These are phyloP conservation scores for Lentinula edodes DNA, from an alignment of 768 basidiomycete species.

Conservation along the genomic window DNA sequence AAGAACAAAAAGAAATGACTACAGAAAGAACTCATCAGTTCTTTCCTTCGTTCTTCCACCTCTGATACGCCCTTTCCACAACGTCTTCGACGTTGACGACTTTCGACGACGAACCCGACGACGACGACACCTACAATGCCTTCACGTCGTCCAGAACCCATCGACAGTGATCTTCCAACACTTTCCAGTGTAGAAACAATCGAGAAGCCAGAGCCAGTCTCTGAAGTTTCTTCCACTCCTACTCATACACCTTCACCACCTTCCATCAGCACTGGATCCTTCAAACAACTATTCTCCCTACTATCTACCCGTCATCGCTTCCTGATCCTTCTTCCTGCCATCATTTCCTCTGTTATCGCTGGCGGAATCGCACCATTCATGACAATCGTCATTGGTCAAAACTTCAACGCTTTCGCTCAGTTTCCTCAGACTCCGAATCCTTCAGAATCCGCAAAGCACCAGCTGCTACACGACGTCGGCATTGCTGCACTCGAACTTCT, in stretches of 20 bases:
- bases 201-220: conserved; percentile 4
- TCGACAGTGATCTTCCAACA: neutral
- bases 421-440: conserved; percentile 28
- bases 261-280: neutral
- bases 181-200: conserved; percentile 2
- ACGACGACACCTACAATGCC: neutral
- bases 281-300: conserved; percentile 52
- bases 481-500: conserved; percentile 61
- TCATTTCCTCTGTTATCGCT: conserved; percentile 54
- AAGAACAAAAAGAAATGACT: neutral
- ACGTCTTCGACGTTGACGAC: conserved; percentile 6
- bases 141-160: conserved; percentile 3
- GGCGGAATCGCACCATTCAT: conserved; percentile 82
- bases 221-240: neutral
- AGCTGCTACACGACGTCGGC: conserved; percentile 53
- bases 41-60: conserved; percentile 5
- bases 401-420: conserved; percentile 71
- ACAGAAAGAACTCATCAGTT: neutral
- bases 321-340: conserved; percentile 58
- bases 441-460: conserved; percentile 35
- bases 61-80: neutral
- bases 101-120: conserved; percentile 1
- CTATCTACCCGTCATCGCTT: conserved; percentile 52
- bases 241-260: neutral
- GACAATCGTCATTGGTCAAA: conserved; percentile 75